Conservation (phyloP, 345 rosid genomes). For the Gossypium sturtianum region DNA sequence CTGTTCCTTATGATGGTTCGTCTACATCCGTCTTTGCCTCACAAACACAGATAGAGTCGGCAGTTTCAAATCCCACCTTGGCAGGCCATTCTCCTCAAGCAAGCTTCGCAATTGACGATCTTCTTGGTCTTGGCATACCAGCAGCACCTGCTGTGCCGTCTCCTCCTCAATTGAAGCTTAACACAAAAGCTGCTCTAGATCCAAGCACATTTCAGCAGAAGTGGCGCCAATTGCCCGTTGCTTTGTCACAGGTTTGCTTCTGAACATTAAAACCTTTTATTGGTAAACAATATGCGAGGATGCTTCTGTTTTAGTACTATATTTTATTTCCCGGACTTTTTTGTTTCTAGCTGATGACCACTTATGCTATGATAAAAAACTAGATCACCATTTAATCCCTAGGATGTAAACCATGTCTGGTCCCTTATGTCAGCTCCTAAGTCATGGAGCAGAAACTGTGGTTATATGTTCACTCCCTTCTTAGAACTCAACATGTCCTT, state of each 20-base stretch:
- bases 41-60: constrained; percentile 47
- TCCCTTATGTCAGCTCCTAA: not conserved
- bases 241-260: constrained; percentile 58
- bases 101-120: constrained; percentile 76
- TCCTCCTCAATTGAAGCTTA: constrained; percentile 72
- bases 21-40: constrained; percentile 33
- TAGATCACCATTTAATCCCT: not conserved
- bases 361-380: not conserved
- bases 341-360: not conserved
- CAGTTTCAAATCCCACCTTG: constrained; percentile 36
- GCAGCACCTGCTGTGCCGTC: constrained; percentile 39
- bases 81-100: constrained; percentile 33
- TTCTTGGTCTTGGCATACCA: constrained; percentile 70
- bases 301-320: not conserved
- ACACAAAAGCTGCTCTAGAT: constrained; percentile 72
- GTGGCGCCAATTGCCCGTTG: constrained; percentile 82
- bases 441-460: not conserved
- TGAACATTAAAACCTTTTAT: not conserved
- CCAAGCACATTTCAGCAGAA: constrained; percentile 87
- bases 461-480: not conserved
- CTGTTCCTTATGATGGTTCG: constrained; percentile 62
- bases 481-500: constrained; percentile 4
- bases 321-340: not conserved
- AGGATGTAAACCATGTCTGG: not conserved
- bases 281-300: not conserved